Evolutionary conservation across 208 protist genomes (phyloP).

Genomic region (Lotmaria passim): DNA sequence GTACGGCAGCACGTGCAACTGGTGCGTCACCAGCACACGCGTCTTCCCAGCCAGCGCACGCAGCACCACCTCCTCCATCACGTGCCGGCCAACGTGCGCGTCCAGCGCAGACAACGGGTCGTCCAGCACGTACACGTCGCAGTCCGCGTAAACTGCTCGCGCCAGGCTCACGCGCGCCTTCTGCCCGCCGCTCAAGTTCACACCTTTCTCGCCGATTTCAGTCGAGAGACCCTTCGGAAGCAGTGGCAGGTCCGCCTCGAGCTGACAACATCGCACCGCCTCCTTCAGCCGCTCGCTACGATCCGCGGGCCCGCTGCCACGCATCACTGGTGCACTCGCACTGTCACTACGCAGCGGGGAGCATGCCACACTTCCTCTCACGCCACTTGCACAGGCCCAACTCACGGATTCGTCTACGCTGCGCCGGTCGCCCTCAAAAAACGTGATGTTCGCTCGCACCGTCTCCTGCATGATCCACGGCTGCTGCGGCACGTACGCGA

Average conservation of each 20-base stretch:
- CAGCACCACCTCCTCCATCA: constrained; percentile 60
- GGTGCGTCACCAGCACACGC: constrained; percentile 93
- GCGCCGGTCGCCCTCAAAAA: constrained; percentile 57
- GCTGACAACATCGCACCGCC: constrained; percentile 57
- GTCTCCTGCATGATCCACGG: constrained; percentile 94
- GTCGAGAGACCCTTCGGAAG: constrained; percentile 45
- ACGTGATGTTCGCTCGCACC: constrained; percentile 93
- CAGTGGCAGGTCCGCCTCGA: constrained; percentile 75
- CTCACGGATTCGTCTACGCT: not conserved
- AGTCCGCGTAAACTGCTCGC: constrained; percentile 79
- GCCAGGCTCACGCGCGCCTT: constrained; percentile 83
- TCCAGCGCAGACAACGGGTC: constrained; percentile 94
- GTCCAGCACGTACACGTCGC: constrained; percentile 89
- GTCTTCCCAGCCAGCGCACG: constrained; percentile 77
- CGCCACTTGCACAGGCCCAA: no score
- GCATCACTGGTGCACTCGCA: constrained; percentile 56
- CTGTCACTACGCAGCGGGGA: constrained; percentile 43
- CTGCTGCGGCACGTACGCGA: constrained; percentile 93
- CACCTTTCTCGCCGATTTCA: constrained; percentile 47
- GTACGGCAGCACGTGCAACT: constrained; percentile 85
- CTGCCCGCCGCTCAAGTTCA: constrained; percentile 87
- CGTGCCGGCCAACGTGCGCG: constrained; percentile 74
- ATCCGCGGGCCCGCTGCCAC: constrained; percentile 92
- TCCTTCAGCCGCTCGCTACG: constrained; percentile 50
- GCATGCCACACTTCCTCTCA: constrained; percentile 29